Evolutionary conservation across 257 asterid genomes (phyloP), one percentile per base, ranked within the genome.

Genomic region (Anisodus acutangulus): DNA sequence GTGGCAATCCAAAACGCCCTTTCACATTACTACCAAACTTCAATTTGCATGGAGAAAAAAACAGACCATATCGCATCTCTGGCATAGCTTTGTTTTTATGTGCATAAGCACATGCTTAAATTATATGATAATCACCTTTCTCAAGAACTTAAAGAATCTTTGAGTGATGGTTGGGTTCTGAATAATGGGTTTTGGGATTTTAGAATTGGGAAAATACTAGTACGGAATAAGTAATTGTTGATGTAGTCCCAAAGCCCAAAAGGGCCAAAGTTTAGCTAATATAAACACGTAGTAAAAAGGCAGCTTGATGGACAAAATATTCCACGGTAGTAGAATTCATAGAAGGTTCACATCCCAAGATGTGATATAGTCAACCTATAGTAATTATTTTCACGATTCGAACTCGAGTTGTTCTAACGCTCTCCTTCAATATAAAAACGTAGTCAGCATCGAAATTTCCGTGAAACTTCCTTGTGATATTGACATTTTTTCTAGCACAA

Each of bases 401-500:
- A 31, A 31, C 1, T 31, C 35, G 35, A 31, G 35, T 31, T 31
- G 35, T 31, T 31, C 35, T 31, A 31, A 31, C 2, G 2, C 35
- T 31, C 35, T 31, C 35, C 35, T 31, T 31, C 35, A 31, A 31
- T 31, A 31, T 31, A 31, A 31, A 31, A 1, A 31, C 35, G 1
- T 31, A 16, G 49, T 19, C 66, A 43, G 15, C 71, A 12, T 60
- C 11, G 92, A 89, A 89, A 82, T 83, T 89, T 89, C 93, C 85
- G 6, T 7, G 93, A 82, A 90, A 90, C 55, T 90, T 88, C 91
- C 55, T 31, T 49, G 13, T 59, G 86, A 82, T 45, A 39, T 70
- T 85, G 86, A 84, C 82, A 35, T 59, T 22, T 35, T 37, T 4
- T 39, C 10, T 66, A 41, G 17, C 9, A 16, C 6, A 53, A 43